Percentiles rank a stretch among this genome's conserved stretches.
Evolutionary conservation across 75 land plant genomes (phyloP).

Genomic region (Adiantum capillusveneris): DNA sequence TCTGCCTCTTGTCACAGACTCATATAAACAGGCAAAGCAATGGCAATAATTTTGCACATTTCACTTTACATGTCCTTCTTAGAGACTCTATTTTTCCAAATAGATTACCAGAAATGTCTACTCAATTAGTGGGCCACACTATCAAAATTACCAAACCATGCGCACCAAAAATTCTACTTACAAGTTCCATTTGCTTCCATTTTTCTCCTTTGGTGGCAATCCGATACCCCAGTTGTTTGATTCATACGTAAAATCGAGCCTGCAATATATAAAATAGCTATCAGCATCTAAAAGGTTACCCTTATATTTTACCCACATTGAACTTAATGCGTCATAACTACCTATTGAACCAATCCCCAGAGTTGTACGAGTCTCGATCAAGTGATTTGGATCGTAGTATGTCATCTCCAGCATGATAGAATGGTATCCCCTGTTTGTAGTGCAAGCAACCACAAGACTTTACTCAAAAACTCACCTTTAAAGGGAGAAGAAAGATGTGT

Average conservation of each 20-base stretch:
- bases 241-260: slow-evolving; percentile 83
- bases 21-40: too few species aligned
- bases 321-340: too few species aligned
- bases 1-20: too few species aligned
- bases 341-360: slow-evolving; percentile 99
- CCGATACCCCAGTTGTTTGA: slow-evolving; percentile 98
- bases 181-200: slow-evolving; percentile 81
- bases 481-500: too few species aligned
- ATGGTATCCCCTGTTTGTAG: slow-evolving; percentile 81
- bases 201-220: slow-evolving; percentile 84
- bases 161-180: too few species aligned
- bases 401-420: slow-evolving; percentile 95
- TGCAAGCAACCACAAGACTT: not conserved
- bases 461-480: not conserved
- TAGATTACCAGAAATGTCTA: too few species aligned
- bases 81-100: too few species aligned
- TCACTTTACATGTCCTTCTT: too few species aligned
- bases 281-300: not conserved
- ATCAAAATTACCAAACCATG: too few species aligned
- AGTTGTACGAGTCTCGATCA: slow-evolving; percentile 98
- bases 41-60: too few species aligned
- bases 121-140: too few species aligned
- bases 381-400: slow-evolving; percentile 93
- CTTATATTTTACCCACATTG: too few species aligned
- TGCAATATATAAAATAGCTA: slow-evolving; percentile 15